These are phyloP conservation scores for Sclerotinia subarctica DNA, from an alignment of 2,329 filamentous ascomycete species.

Conservation along the genomic window DNA sequence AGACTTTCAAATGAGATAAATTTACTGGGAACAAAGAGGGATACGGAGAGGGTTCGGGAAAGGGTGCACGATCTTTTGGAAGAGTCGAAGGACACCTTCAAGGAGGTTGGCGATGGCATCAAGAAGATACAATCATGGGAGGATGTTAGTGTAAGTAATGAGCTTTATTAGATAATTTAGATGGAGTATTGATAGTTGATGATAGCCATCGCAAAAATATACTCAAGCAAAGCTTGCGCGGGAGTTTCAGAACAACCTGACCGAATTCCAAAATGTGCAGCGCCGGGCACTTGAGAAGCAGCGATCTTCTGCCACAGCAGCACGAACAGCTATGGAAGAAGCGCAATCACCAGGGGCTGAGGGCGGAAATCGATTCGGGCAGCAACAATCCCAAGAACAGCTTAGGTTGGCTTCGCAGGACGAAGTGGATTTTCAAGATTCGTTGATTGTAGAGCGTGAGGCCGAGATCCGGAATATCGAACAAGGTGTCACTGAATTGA, in stretches of 20 bases:
- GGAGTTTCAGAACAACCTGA: constrained; percentile 84
- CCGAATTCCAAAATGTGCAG: constrained; percentile 92
- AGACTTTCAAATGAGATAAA: constrained; percentile 80
- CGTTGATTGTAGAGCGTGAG: constrained; percentile 92
- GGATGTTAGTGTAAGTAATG: constrained; percentile 66
- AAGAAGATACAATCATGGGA: constrained; percentile 89
- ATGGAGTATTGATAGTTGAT: constrained; percentile 20
- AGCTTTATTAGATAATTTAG: constrained; percentile 23
- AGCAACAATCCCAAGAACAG: constrained; percentile 69
- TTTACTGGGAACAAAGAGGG: constrained; percentile 82
- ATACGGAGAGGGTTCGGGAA: constrained; percentile 87
- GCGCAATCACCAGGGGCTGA: constrained; percentile 43
- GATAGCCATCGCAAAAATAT: constrained; percentile 88
- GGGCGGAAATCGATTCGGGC: constrained; percentile 42
- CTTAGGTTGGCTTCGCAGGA: constrained; percentile 82
- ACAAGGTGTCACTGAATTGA: constrained; percentile 90
- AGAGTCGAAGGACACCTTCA: constrained; percentile 82
- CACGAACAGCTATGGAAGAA: constrained; percentile 73
- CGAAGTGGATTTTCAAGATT: constrained; percentile 97
- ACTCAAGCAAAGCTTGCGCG: constrained; percentile 92
- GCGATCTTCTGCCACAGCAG: constrained; percentile 78
- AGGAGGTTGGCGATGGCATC: constrained; percentile 86
- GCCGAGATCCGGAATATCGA: constrained; percentile 97
- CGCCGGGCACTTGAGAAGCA: constrained; percentile 88
- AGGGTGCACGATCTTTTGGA: constrained; percentile 84